Conservation (phyloP, 257 asterid genomes). For the Solanum stenotomum region DNA sequence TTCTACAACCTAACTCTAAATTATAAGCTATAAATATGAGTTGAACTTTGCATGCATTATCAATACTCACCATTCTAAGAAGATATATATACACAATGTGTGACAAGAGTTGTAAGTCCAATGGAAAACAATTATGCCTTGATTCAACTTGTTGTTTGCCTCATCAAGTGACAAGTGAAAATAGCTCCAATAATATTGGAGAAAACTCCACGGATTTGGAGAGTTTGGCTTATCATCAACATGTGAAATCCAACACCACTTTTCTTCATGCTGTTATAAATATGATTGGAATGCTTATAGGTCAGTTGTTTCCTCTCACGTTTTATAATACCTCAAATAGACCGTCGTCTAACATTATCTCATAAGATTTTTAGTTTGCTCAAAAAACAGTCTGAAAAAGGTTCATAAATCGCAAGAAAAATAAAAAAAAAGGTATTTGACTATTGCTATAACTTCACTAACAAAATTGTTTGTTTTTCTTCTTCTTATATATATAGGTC, state of each 20-base stretch:
- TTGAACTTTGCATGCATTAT: neutral
- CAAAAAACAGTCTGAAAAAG: neutral
- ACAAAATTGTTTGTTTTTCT: neutral
- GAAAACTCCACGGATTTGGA: conserved; percentile 26
- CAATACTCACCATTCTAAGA: neutral
- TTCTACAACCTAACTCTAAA: neutral
- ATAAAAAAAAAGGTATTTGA: neutral
- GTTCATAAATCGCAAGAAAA: neutral
- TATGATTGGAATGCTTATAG: conserved; percentile 78
- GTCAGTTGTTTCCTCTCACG: conserved; percentile 6
- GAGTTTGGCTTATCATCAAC: conserved; percentile 10
- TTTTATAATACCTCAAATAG: neutral
- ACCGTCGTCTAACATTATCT: neutral
- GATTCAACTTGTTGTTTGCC: conserved; percentile 14
- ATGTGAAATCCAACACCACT: conserved; percentile 17
- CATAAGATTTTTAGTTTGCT: neutral
- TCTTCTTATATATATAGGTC: conserved; percentile 24
- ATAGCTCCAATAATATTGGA: neutral
- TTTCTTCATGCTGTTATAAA: conserved; percentile 62
- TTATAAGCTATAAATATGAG: neutral
- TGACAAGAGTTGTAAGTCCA: conserved; percentile 15
- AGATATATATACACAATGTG: conserved; percentile 8
- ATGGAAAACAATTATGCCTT: conserved; percentile 4
- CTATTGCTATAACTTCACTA: neutral
- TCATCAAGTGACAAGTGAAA: conserved; percentile 8